Evolutionary conservation across 1,284 basidiomycete species (phyloP), one percentile per base, ranked within the genome.

Genomic region (Melanopsichium pennsylvanicum): DNA sequence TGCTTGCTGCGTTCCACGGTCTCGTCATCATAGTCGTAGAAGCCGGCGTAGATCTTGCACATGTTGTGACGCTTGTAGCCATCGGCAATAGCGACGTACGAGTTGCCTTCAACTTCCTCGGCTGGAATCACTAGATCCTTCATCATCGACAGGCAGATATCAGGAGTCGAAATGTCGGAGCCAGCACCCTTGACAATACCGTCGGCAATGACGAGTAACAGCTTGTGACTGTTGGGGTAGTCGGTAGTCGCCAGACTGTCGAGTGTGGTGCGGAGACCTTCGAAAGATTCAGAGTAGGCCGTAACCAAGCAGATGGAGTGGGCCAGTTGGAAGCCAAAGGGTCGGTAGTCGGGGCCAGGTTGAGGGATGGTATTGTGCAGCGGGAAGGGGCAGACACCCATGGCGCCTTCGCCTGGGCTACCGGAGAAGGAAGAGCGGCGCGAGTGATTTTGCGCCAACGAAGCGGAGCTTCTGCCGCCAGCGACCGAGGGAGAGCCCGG

Each of bases 1-100:
- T 98, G 95, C 84, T 98, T 99, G 59, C 89, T 90, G 26, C 86
- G 85, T 83, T 98, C 96, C 34, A 92, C 87, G 0, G 94, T 97
- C 54, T 89, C 86, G 78, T 93, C 87, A 82, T 97, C 93, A 82
- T 98, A 98, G 64, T 89, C 87, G 83, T 99, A 99, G 85, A 93
- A 98, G 4, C 96, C 96, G 27, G 95, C 93, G 76, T 90, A 97
- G 37, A 98, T 93, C 84, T 95, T 95, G 58, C 95, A 95, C 93
- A 96, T 96, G 83, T 98, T 99, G 86, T 97, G 95, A 19, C 92
- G 87, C 84, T 97, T 98, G 85, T 97, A 92, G 26, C 96, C 96
- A 81, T 98, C 94, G 21, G 96, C 96, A 75, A 98, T 97, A 59
- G 96, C 93, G 39, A 97, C 93, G 80, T 98, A 99, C 43, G 93